Evolutionary conservation across 371 early-diverging fungal genomes (phyloP).

Genomic region (Saksenaea oblongispora): DNA sequence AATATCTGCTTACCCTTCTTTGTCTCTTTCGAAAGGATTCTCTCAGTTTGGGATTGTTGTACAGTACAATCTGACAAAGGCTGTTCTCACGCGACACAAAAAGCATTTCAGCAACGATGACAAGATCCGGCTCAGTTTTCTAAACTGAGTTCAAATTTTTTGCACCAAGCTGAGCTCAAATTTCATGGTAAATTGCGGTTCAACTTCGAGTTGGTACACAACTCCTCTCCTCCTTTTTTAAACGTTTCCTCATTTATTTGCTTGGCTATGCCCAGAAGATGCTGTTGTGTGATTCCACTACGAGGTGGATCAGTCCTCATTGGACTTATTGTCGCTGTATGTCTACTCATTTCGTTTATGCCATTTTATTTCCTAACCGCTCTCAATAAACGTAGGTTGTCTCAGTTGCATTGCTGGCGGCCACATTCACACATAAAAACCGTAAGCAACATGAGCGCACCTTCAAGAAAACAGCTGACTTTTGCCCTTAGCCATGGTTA

Average conservation of each 20-base stretch:
- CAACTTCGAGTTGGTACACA: neutral
- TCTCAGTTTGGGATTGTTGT: no score
- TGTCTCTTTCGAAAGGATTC: no score
- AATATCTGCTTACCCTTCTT: no score
- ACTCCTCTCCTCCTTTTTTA: neutral
- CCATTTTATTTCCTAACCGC: neutral
- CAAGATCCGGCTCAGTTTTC: no score
- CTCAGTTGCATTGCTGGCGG: conserved; percentile 30
- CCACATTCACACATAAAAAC: conserved; percentile 41
- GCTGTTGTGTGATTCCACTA: conserved; percentile 51
- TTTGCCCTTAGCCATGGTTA: conserved; percentile 37
- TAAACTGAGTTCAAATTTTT: no score
- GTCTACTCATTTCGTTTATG: conserved; percentile 2
- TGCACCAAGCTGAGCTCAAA: no score
- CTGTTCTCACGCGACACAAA: no score
- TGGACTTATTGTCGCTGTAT: conserved; percentile 36
- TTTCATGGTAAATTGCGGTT: neutral
- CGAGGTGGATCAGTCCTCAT: conserved; percentile 38
- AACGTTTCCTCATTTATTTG: neutral
- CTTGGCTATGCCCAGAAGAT: conserved; percentile 20
- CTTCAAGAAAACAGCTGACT: neutral
- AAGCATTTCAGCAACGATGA: no score
- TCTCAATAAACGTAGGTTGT: conserved; percentile 24
- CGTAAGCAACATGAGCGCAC: conserved; percentile 29
- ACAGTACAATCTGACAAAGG: no score